These are phyloP conservation scores for Colletotrichum horii DNA, from an alignment of 2,329 filamentous ascomycete genomes.

Conservation along the genomic window DNA sequence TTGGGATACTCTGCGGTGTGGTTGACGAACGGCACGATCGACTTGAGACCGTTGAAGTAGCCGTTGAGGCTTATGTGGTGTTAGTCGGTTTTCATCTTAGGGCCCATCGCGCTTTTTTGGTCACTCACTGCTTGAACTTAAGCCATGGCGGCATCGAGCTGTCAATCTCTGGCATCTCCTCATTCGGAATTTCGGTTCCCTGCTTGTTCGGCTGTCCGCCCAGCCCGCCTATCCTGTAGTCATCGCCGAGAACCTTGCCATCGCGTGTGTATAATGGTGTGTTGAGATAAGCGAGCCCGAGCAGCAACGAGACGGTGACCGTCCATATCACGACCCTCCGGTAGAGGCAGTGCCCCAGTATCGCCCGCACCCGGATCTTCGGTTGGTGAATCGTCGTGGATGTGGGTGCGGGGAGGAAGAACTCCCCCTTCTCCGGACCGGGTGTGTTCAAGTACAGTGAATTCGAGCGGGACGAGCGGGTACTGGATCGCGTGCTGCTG, in stretches of 20 bases:
- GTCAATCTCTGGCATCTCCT: constrained; percentile 34
- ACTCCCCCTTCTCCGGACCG: constrained; percentile 18
- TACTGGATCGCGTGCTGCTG: constrained; percentile 20
- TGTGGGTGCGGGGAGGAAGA: constrained; percentile 15
- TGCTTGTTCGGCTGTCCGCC: constrained; percentile 13
- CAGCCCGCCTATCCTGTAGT: constrained; percentile 16
- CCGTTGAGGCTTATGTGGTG: constrained; percentile 67
- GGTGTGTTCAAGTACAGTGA: constrained; percentile 10
- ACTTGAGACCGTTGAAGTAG: constrained; percentile 80
- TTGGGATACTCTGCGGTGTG: constrained; percentile 79
- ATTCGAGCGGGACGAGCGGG: constrained; percentile 23
- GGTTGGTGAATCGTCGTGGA: constrained; percentile 26
- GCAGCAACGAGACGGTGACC: constrained; percentile 43
- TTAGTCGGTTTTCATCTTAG: constrained; percentile 10
- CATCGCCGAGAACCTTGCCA: constrained; percentile 25
- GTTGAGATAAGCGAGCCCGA: constrained; percentile 46
- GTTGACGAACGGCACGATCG: constrained; percentile 65
- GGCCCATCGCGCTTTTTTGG: neutral
- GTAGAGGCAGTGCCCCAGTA: constrained; percentile 59
- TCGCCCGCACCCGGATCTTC: constrained; percentile 45
- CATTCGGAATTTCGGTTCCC: constrained; percentile 39
- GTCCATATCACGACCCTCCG: constrained; percentile 58
- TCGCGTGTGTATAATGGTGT: constrained; percentile 27
- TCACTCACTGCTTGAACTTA: constrained; percentile 46
- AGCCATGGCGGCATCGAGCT: constrained; percentile 43